Conservation (phyloP, 257 asterid species). For the Solanum boliviense region DNA sequence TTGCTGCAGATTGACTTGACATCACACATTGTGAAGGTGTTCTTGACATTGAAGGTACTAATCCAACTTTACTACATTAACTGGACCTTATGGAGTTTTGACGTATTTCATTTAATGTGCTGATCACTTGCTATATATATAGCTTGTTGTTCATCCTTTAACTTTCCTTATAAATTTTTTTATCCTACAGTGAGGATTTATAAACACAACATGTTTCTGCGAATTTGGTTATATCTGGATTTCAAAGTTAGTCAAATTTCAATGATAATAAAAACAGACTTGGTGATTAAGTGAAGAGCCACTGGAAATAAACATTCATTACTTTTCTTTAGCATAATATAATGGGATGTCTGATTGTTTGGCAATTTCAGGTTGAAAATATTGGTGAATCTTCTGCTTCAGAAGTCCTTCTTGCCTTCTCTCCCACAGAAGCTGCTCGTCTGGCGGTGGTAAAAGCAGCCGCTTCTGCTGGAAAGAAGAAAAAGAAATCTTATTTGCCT, state of each 20-base stretch:
- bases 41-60: constrained; percentile 70
- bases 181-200: background rate
- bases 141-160: background rate
- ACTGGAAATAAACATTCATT: background rate
- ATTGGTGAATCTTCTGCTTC: constrained; percentile 53
- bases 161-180: background rate
- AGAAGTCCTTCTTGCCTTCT: constrained; percentile 64
- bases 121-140: background rate
- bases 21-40: constrained; percentile 88
- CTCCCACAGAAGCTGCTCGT: constrained; percentile 65
- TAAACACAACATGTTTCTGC: background rate
- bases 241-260: background rate
- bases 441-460: constrained; percentile 80
- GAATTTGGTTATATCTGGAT: background rate
- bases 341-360: background rate
- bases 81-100: background rate
- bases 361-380: constrained; percentile 62
- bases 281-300: background rate
- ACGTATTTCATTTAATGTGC: background rate
- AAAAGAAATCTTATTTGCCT: constrained; percentile 57
- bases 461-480: constrained; percentile 58
- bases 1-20: constrained; percentile 82
- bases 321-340: background rate
- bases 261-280: background rate
- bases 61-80: background rate